Evolutionary conservation across 495 filamentous ascomycete species (phyloP), one percentile per base, ranked within the genome.

Genomic region (Aspergillus avenaceus): DNA sequence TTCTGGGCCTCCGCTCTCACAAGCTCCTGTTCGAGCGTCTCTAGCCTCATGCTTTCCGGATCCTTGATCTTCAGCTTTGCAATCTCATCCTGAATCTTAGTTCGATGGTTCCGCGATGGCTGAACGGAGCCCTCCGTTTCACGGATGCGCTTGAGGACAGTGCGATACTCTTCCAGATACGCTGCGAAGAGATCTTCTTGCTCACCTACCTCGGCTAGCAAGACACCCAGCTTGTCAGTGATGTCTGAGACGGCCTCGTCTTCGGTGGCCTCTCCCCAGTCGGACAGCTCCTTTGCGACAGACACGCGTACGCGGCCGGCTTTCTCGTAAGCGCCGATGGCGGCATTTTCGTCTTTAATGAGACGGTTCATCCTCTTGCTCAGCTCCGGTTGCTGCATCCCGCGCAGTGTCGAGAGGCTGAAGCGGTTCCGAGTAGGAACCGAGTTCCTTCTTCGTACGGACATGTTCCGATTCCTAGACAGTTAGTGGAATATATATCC

Each of bases 1-100:
- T 86, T 91, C 76, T 97, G 91, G 5, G 93, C 93, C 76, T 97
- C 95, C 13, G 90, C 90, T 52, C 93, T 75, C 5, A 97, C 91
- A 38, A 98, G 81, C 75, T 98, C 93, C 74, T 97, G 92, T 77
- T 98, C 93, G 34, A 97, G 75, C 23, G 81, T 85, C 21, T 86
- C 81, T 38, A 97, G 71, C 61, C 82, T 84, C 0, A 85, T 68
- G 56, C 82, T 90, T 50, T 81, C 74, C 1, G 92, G 91, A 60
- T 97, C 93, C 71, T 92, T 96, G 56, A 84, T 79, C 74, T 90
- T 96, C 50, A 96, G 72, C 69, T 83, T 86, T 50, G 84, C 81
- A 56, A 98, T 95, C 71, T 98, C 93, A 61, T 96, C 92, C 8
- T 83, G 71, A 41, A 97, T 82, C 78, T 90, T 95, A 34, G 79